phyloP scores from a whole-genome alignment of 164 flowering plant genomes.

The Tetracentron sinense region DNA sequence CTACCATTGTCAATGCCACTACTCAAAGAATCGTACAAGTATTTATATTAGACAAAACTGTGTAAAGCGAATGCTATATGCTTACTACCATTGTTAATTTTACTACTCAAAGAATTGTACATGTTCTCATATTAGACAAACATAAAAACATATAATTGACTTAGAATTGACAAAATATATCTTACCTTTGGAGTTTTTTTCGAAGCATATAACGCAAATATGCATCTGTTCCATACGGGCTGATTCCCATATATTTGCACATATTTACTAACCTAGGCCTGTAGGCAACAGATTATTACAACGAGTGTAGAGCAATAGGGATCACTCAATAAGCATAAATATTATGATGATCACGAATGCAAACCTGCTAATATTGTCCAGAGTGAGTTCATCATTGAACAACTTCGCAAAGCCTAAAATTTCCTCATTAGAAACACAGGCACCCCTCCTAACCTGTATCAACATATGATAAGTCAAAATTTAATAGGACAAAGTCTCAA shows the following conservation, averaged over 20 bases:
- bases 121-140: conserved; percentile 1
- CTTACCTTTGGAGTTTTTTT: conserved; percentile 64
- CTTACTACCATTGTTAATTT: not conserved
- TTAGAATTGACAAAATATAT: not conserved
- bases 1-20: not conserved
- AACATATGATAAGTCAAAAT: not conserved
- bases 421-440: conserved; percentile 77
- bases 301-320: conserved; percentile 1
- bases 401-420: conserved; percentile 91
- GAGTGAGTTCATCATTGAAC: conserved; percentile 93
- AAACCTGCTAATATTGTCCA: conserved; percentile 97
- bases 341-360: not conserved
- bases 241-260: conserved; percentile 98
- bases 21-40: conserved; percentile 2
- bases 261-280: conserved; percentile 86
- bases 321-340: not conserved
- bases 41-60: too few relatives aligned
- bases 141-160: not conserved
- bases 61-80: too few relatives aligned
- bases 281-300: conserved; percentile 12
- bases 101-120: too few relatives aligned
- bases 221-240: conserved; percentile 81
- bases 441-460: conserved; percentile 75
- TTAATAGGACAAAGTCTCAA: not conserved
- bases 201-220: conserved; percentile 86